Percentiles rank a stretch among this genome's conserved stretches.
phyloP scores from a whole-genome alignment of 306 rosid species.

The Mimosa bimucronata region DNA sequence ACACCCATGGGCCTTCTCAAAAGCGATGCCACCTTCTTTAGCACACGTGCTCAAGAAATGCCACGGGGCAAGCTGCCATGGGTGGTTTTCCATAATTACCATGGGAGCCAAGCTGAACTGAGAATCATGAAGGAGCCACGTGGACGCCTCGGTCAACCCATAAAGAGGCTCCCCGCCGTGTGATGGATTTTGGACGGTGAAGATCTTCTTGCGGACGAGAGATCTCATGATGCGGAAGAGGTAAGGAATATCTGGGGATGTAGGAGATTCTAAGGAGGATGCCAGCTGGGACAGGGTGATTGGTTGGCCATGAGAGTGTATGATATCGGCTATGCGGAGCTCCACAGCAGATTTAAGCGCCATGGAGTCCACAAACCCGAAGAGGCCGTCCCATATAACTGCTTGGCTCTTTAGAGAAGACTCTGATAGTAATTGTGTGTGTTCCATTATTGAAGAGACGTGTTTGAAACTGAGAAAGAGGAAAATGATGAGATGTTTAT shows the following conservation, averaged over 20 bases:
- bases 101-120: conserved; percentile 27
- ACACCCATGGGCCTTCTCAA: conserved; percentile 39
- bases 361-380: not conserved
- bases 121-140: conserved; percentile 37
- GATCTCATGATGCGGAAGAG: conserved; percentile 42
- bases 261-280: conserved; percentile 11
- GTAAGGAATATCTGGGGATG: conserved; percentile 21
- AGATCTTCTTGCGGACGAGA: conserved; percentile 29
- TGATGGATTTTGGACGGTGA: conserved; percentile 14
- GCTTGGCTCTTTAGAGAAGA: conserved; percentile 28
- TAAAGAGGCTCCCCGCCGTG: conserved; percentile 31
- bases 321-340: not conserved
- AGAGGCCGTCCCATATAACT: not conserved
- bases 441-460: not conserved
- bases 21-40: conserved; percentile 41
- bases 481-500: not conserved
- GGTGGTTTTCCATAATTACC: conserved; percentile 29
- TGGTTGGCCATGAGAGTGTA: conserved; percentile 28
- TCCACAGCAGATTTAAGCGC: not conserved
- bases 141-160: conserved; percentile 32
- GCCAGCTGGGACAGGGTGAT: conserved; percentile 11
- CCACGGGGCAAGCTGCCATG: conserved; percentile 40
- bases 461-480: not conserved
- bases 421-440: not conserved
- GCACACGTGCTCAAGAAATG: conserved; percentile 38